Percentiles rank a stretch among this genome's conserved stretches.
Evolutionary conservation across 306 rosid species (phyloP).

Genomic region (Fragaria ananassa): DNA sequence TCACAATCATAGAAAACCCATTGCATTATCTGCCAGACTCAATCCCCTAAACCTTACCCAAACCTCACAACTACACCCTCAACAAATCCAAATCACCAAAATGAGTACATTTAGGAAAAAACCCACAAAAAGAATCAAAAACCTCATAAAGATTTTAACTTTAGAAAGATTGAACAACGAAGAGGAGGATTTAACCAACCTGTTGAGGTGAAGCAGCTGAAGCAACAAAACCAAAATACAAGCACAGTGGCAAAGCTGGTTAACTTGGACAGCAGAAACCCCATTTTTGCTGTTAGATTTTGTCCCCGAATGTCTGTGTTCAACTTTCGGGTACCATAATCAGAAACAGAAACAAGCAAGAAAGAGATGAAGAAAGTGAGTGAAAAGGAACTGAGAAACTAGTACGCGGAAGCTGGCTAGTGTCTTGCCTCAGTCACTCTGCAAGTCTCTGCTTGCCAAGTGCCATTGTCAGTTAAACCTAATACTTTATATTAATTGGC

Average conservation of each 20-base stretch:
- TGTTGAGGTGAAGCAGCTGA: slow-evolving; percentile 44
- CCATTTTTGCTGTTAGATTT: slow-evolving; percentile 25
- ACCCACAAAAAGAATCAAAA: slow-evolving; percentile 21
- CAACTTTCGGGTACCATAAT: background rate
- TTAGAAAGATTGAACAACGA: slow-evolving; percentile 6
- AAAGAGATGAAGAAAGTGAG: background rate
- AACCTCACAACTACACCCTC: slow-evolving; percentile 20
- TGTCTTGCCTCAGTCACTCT: background rate
- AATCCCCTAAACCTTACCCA: slow-evolving; percentile 12
- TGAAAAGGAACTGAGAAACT: background rate
- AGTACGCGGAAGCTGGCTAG: background rate
- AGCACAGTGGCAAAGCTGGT: slow-evolving; percentile 31
- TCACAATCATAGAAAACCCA: background rate
- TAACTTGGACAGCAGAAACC: slow-evolving; percentile 21
- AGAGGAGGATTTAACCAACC: slow-evolving; percentile 32
- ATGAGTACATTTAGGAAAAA: background rate
- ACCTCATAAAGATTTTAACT: slow-evolving; percentile 8
- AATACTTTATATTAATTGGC: background rate
- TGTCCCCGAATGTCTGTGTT: slow-evolving; percentile 15
- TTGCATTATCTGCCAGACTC: slow-evolving; percentile 6
- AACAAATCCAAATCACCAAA: slow-evolving; percentile 5
- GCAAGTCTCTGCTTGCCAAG: slow-evolving; percentile 2
- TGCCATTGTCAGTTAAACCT: background rate
- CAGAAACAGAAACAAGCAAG: background rate
- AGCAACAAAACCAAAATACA: slow-evolving; percentile 32